These are phyloP conservation scores for Xylaria palmicola DNA, from an alignment of 495 filamentous ascomycete genomes.

Conservation along the genomic window DNA sequence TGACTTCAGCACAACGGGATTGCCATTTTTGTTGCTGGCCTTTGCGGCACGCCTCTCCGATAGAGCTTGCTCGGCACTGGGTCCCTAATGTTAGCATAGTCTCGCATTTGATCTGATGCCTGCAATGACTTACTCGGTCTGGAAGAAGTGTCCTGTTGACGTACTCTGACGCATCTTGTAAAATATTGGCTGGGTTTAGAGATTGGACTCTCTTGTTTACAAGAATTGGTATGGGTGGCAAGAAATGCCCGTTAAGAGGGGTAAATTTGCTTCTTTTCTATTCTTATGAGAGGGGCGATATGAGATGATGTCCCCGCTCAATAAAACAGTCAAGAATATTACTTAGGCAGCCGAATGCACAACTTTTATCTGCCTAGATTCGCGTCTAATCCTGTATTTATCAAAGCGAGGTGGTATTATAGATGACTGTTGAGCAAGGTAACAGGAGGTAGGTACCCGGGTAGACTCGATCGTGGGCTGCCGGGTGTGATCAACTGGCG, in stretches of 20 bases:
- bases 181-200: too few species aligned
- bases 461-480: too few species aligned
- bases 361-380: neutral
- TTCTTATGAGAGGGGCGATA: neutral
- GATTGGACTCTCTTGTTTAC: too few species aligned
- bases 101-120: neutral
- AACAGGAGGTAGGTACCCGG: too few species aligned
- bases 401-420: too few species aligned
- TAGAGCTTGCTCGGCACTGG: conserved; percentile 70
- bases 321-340: too few species aligned
- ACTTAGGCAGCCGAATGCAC: neutral
- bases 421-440: too few species aligned
- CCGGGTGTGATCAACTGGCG: neutral
- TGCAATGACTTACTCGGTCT: conserved; percentile 66
- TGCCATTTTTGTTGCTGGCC: conserved; percentile 76
- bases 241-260: neutral
- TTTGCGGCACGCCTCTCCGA: conserved; percentile 73
- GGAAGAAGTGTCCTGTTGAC: conserved; percentile 68
- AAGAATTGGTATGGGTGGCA: neutral
- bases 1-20: conserved; percentile 74
- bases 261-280: neutral
- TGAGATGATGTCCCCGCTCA: neutral
- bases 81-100: conserved; percentile 12
- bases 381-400: too few species aligned
- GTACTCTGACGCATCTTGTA: conserved; percentile 27